Base-by-base conservation (phyloP, 306 rosid genomes). In the Fragaria ananassa region DNA sequence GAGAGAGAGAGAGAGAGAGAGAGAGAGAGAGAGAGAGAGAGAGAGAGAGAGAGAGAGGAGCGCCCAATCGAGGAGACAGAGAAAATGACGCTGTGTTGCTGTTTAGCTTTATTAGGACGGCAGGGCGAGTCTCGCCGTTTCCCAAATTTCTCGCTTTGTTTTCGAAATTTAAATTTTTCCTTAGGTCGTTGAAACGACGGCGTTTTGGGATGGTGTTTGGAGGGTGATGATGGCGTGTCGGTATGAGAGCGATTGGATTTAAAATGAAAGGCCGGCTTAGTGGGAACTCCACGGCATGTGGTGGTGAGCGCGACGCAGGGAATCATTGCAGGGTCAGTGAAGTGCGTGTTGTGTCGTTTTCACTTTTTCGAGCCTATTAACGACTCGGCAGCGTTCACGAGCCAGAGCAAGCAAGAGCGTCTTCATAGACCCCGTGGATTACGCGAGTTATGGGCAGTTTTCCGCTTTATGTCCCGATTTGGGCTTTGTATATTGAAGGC, bases 21-120 rank as follows among this genome's bases (percentile, higher is more conserved):
- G 42, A 37, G 44, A 15, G 41, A n/a, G n/a, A 5, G 42, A 37
- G 44, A 15, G 41, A n/a, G 3, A 31, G 0, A 31, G 54, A 44
- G 57, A 61, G 61, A n/a, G 67, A 46, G 27, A 67, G 72, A 25
- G 0, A 37, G 44, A 15, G 41, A n/a, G 3, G 54, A 44, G 66
- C 13, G 57, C 75, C 76, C 63, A 68, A 46, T 46, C 71, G 57
- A 80, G 84, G 74, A 61, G 61, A 62, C 61, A 19, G 74, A 76
- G 41, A 67, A 7, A 76, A 37, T 53, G 61, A 37, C 71, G 80
- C 79, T 10, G 34, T 76, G 78, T 29, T 71, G 78, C 70, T 34
- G 67, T 67, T 77, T 72, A 71, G 71, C 81, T 81, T 81, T 67
- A 57, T 77, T 76, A 72, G 45, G 85, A 81, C 80, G 80, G 80